Percentiles rank a stretch among this genome's conserved stretches.
Evolutionary conservation across 1,284 basidiomycete genomes (phyloP).

Genomic region (Pseudozyma pruni): DNA sequence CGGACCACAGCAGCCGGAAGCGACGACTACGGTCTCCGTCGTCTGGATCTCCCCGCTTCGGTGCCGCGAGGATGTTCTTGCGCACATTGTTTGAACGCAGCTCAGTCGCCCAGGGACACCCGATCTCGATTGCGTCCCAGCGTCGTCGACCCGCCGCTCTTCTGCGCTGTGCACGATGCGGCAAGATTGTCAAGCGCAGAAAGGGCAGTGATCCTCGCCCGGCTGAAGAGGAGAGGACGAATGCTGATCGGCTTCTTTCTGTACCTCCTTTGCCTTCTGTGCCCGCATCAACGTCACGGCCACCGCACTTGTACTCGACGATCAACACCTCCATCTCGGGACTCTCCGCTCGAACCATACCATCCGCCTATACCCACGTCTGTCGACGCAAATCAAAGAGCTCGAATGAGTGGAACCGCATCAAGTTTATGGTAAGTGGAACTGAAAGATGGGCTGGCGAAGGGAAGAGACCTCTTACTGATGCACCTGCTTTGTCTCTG

Average conservation of each 20-base stretch:
- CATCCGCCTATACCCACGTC: conserved; percentile 68
- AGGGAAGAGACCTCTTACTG: neutral
- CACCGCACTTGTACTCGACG: conserved; percentile 15
- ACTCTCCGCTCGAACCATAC: conserved; percentile 53
- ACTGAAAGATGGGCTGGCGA: too few relatives aligned
- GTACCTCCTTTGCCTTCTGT: conserved; percentile 11
- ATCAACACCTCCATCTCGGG: conserved; percentile 4
- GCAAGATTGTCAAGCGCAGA: conserved; percentile 22
- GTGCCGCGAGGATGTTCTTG: conserved; percentile 12
- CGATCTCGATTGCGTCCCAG: neutral
- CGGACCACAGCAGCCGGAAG: neutral
- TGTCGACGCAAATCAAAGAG: conserved; percentile 74
- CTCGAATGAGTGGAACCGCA: conserved; percentile 73
- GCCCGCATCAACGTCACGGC: conserved; percentile 3
- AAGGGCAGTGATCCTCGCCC: neutral
- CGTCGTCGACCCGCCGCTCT: neutral
- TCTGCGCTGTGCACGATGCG: conserved; percentile 24
- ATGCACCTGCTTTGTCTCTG: neutral
- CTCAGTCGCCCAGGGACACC: neutral
- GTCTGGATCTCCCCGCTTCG: too few relatives aligned
- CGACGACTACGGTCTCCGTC: neutral
- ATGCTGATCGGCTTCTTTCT: conserved; percentile 22
- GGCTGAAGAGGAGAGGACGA: conserved; percentile 2
- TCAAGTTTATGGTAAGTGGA: conserved; percentile 74
- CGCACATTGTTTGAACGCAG: conserved; percentile 17